Evolutionary conservation across 163 green algal genomes (phyloP), one percentile per base, ranked within the genome.

Genomic region (Trebouxiophyceae sp.): DNA sequence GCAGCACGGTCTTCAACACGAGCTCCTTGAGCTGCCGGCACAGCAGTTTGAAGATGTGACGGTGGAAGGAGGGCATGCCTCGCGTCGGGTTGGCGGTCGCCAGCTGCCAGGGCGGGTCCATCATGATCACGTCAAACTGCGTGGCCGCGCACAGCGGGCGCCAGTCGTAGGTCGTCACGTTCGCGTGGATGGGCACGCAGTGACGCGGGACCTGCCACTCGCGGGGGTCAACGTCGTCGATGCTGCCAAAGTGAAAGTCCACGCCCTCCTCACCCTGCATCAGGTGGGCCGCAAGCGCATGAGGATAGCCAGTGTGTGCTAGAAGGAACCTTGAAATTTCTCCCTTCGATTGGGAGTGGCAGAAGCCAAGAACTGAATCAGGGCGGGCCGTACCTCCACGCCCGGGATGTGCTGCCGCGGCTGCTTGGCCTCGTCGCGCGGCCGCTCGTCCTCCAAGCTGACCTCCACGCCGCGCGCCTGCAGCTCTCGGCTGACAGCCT

Each of bases 51-150:
- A n/a, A n/a, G n/a, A n/a, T n/a, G n/a, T 50, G 39, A 50, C 12
- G 39, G 19, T n/a, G 39, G 39, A 16, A 50, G 5, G 34, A 3
- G 8, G 16, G 8, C 8, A 46, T 33, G 54, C 70, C 88, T 26
- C 91, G 76, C 0, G 91, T 97, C 22, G 91, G 91, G 67, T 96
- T 96, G 45, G 88, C 83, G 1, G 91, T 96, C 27, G 91, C 91
- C 34, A 97, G 80, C 81, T 96, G 87, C 91, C 91, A 97, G 2
- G 91, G 90, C 19, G 91, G 91, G 69, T 97, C 91, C 90, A 96
- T 96, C 90, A 97, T 95, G 44, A 97, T 87, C 8, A 95, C 89
- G 58, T 97, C 91, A 74, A 97, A 97, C 54, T 92, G 78, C 8
- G 55, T 62, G 26, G 70, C 33, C 0, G 56, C 8, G 29, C 70